A percentile compares a stretch with the other conserved stretches of the same genome.
phyloP scores from a whole-genome alignment of 1,284 basidiomycete species.

The Vanrija sp. region DNA sequence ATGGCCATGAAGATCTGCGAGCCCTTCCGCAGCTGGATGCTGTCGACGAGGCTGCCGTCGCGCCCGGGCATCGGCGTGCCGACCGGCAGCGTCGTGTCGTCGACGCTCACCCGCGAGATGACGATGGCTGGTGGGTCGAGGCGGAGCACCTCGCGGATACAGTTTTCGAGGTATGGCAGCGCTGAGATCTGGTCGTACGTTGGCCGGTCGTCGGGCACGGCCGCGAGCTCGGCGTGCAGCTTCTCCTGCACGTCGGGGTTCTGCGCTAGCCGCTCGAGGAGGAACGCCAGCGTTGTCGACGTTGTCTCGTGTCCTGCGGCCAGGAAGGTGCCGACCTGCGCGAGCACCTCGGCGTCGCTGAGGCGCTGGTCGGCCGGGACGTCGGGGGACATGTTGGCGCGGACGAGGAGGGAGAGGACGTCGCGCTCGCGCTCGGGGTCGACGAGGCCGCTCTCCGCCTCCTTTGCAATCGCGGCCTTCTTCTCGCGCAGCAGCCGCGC shows the following conservation, averaged over 20 bases:
- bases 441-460: background rate
- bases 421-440: slow-evolving; percentile 14
- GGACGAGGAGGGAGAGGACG: slow-evolving; percentile 51
- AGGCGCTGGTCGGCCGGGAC: slow-evolving; percentile 56
- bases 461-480: background rate
- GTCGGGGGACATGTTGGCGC: slow-evolving; percentile 58
- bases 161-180: slow-evolving; percentile 58
- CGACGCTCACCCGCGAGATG: slow-evolving; percentile 59
- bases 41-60: slow-evolving; percentile 46
- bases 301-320: slow-evolving; percentile 70
- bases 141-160: slow-evolving; percentile 65
- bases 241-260: slow-evolving; percentile 56
- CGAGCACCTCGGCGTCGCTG: slow-evolving; percentile 63
- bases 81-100: slow-evolving; percentile 62
- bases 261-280: slow-evolving; percentile 61
- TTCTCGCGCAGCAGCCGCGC: too few species aligned
- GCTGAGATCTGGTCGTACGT: slow-evolving; percentile 46
- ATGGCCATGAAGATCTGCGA: slow-evolving; percentile 40
- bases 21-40: slow-evolving; percentile 36
- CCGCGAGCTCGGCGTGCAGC: slow-evolving; percentile 57
- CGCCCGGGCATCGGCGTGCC: slow-evolving; percentile 43
- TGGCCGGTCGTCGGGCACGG: slow-evolving; percentile 41
- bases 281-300: slow-evolving; percentile 66
- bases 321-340: slow-evolving; percentile 70
- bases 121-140: slow-evolving; percentile 62